Evolutionary conservation across 2,329 filamentous ascomycete genomes (phyloP), one percentile per base, ranked within the genome.

Genomic region (Myriosclerotinia curreyana): DNA sequence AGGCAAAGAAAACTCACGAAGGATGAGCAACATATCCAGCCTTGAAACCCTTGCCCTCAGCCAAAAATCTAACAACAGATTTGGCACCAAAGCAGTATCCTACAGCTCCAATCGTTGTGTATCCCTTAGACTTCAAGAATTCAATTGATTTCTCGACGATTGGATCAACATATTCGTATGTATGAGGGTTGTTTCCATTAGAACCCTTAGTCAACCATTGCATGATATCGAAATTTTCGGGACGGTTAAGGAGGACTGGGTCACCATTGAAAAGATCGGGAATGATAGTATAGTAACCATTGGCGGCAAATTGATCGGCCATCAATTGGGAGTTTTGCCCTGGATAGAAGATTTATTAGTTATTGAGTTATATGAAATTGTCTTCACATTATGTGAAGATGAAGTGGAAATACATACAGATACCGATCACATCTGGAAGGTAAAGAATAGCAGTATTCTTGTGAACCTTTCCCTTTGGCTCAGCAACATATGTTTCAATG

Each of bases 21-120:
- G 91, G 91, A 76, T 95, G 91, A 1, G 90, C 91, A 22, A 85
- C 77, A 77, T 82, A 95, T 48, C 89, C 91, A 61, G 83, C 89
- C 62, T 90, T 81, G 69, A 94, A 81, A 66, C 79, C 76, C 67
- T 85, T 85, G 42, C 77, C 81, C 64, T 82, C 80, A 5, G 69
- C 53, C 72, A 86, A 82, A 79, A 87, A 89, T 50, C 92, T 86
- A 61, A 82, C 81, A 42, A 91, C 84, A 75, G 90, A 92, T 83
- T 90, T 90, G 63, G 82, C 89, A 46, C 90, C 71, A 69, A 92
- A 90, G 77, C 90, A 92, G 76, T 92, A 92, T 0, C 89, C 89
- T 0, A 86, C 83, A 17, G 80, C 83, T 1, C 84, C 89, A 44
- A 92, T 76, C 68, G 82, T 84, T 74, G 82, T 84, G 53, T 83